Conservation (phyloP, 495 filamentous ascomycete species). For the Barbatosphaeria neglecta region DNA sequence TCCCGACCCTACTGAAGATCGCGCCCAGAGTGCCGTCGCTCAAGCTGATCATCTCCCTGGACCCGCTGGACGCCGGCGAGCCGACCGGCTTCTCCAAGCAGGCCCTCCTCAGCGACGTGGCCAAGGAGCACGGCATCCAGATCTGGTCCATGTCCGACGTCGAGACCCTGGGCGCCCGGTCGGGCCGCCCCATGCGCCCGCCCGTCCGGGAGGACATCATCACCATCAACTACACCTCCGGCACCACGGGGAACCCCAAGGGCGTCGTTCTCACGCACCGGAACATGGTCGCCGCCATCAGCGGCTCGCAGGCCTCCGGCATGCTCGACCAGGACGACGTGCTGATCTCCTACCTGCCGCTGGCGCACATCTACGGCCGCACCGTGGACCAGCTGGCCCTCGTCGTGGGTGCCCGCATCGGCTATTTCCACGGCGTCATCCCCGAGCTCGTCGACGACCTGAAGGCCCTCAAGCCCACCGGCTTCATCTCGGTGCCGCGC, state of each 20-base stretch:
- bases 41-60: constrained; percentile 82
- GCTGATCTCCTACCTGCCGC: constrained; percentile 75
- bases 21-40: constrained; percentile 65
- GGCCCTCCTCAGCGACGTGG: constrained; percentile 61
- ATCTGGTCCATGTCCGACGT: constrained; percentile 66
- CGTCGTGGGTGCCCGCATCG: constrained; percentile 62
- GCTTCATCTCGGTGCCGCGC: constrained; percentile 80
- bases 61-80: constrained; percentile 77
- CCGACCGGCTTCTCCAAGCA: constrained; percentile 65
- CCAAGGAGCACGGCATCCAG: constrained; percentile 55
- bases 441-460: constrained; percentile 79
- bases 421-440: constrained; percentile 94
- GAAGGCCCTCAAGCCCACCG: constrained; percentile 72
- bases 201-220: constrained; percentile 67
- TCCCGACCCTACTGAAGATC: constrained; percentile 76
- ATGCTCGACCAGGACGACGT: constrained; percentile 43
- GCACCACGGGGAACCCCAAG: constrained; percentile 90
- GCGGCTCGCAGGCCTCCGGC: constrained; percentile 41
- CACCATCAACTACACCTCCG: constrained; percentile 97
- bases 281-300: constrained; percentile 65
- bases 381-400: constrained; percentile 67
- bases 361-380: constrained; percentile 90
- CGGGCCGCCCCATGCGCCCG: constrained; percentile 52
- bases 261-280: constrained; percentile 80
- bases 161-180: constrained; percentile 62